Conservation (phyloP, 2,329 filamentous ascomycete genomes). For the Paecilomyces fulvus region DNA sequence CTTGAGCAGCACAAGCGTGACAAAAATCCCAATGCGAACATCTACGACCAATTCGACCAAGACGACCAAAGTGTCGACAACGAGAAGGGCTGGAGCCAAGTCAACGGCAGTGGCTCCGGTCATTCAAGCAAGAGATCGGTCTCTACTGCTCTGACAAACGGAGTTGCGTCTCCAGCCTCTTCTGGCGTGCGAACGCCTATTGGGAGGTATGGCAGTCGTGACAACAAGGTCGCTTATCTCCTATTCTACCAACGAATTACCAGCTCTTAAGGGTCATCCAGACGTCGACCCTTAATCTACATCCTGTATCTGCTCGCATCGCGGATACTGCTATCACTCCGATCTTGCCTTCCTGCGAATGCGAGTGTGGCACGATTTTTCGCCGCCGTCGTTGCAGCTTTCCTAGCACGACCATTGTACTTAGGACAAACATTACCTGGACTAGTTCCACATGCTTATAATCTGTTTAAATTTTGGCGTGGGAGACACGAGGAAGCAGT, state of each 20-base stretch:
- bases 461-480: not conserved
- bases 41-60: slow-evolving; percentile 60
- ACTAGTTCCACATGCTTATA: not conserved
- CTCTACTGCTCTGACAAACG: slow-evolving; percentile 50
- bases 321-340: slow-evolving; percentile 37
- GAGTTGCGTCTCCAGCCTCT: slow-evolving; percentile 47
- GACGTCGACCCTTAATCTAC: not conserved
- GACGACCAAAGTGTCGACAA: slow-evolving; percentile 58
- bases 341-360: slow-evolving; percentile 15
- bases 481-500: not conserved
- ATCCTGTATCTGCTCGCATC: not conserved
- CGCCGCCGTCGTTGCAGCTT: not conserved
- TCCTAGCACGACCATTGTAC: not conserved
- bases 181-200: slow-evolving; percentile 51
- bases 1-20: slow-evolving; percentile 58
- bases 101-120: slow-evolving; percentile 51
- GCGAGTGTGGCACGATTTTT: not conserved
- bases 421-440: not conserved
- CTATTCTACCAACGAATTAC: slow-evolving; percentile 80
- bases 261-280: not conserved
- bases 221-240: slow-evolving; percentile 96
- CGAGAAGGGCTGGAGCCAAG: slow-evolving; percentile 70
- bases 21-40: slow-evolving; percentile 51
- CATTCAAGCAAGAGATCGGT: slow-evolving; percentile 63
- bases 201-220: slow-evolving; percentile 57